Base-by-base conservation (phyloP, 2,329 filamentous ascomycete species). In the Cytospora leucostoma region DNA sequence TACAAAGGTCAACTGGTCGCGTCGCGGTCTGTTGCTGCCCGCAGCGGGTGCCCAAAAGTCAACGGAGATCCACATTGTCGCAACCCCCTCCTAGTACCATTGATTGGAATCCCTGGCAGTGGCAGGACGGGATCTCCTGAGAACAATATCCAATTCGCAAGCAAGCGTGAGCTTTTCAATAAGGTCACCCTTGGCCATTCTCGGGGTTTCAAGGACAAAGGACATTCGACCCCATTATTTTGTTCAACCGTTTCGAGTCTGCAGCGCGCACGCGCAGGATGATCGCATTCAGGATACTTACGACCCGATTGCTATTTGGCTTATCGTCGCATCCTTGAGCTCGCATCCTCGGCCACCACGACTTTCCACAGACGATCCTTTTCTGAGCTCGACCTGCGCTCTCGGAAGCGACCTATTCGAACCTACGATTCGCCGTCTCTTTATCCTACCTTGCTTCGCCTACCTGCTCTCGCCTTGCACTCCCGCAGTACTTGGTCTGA, bases 181-280 rank as follows among this genome's bases (percentile, higher is more conserved):
- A 54, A 49, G 59, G 51, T 55, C 38, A 53, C 32, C n/a, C 38
- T 61, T 55, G 59, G 55, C 59, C 51, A 55, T 33, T 37, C 49
- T 8, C 33, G 55, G 51, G 34, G 47, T 6, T 47, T 40, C 11
- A 27, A 49, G 35, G 47, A 55, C 51, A 54, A 61, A 61, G 58
- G n/a, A 47, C 21, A 47, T 17, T 12, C 12, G n/a, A 47, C 44
- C 44, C n/a, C 10, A 5, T 47, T 47, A n/a, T 19, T 47, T 19
- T 19, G n/a, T 47, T 47, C 44, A 47, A 19, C 44, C 44, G 44
- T 47, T 47, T 21, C n/a, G 44, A 47, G 44, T 47, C 44, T 64
- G 64, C 64, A 63, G 61, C 60, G 64, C 61, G 64, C 60, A 35
- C 34, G 57, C 64, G 57, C 64, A 64, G 57, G 57, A 66, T 66